Evolutionary conservation across 225 moss, liverwort and hornwort genomes (phyloP).

Genomic region (Takakia lepidozioides): DNA sequence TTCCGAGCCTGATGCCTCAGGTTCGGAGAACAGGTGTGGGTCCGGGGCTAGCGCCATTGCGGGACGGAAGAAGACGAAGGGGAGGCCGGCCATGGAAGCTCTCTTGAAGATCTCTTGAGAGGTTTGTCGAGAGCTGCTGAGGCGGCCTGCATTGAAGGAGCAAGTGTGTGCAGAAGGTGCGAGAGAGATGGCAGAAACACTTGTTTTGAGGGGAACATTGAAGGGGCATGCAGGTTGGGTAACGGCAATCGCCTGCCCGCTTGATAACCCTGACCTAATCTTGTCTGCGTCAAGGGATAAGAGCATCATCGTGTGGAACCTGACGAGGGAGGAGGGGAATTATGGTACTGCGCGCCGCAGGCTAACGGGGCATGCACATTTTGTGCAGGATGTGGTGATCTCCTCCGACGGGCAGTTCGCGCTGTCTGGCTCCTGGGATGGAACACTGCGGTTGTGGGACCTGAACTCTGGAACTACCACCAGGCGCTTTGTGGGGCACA

Average conservation of each 20-base stretch:
- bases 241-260: conserved; percentile 93
- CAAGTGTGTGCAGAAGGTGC: neutral
- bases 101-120: conserved; percentile 1
- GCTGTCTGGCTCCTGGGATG: conserved; percentile 87
- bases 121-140: neutral
- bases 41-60: no score
- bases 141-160: neutral
- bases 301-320: conserved; percentile 82
- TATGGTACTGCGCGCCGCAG: conserved; percentile 70
- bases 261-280: conserved; percentile 92
- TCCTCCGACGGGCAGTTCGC: conserved; percentile 92
- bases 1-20: no score
- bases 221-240: conserved; percentile 94
- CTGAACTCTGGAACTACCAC: conserved; percentile 85
- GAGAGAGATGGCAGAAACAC: conserved; percentile 67
- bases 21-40: no score
- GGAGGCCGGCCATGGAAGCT: neutral
- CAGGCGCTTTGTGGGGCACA: conserved; percentile 80
- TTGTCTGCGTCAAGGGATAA: conserved; percentile 85
- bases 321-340: conserved; percentile 72
- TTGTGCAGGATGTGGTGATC: conserved; percentile 85
- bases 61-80: neutral
- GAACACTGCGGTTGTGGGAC: conserved; percentile 89
- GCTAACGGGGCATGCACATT: conserved; percentile 79
- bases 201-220: conserved; percentile 68